These are phyloP conservation scores for Radiomyces spectabilis DNA, from an alignment of 192 early-diverging fungal genomes.

Conservation along the genomic window DNA sequence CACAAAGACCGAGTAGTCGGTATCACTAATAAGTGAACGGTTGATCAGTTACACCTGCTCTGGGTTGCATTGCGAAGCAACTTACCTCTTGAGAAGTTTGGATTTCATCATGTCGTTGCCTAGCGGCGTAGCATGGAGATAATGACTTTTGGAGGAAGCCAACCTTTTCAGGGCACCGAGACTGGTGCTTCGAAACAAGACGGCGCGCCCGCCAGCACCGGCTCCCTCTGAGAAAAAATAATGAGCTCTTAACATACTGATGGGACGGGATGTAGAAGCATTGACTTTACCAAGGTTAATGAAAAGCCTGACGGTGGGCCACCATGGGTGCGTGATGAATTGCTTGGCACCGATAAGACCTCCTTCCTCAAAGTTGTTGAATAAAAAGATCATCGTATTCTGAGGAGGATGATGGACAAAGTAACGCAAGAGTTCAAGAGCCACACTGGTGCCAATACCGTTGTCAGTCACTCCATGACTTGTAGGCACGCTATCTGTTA, in stretches of 20 bases:
- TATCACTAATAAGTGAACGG: conserved; percentile 28
- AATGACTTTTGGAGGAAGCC: conserved; percentile 27
- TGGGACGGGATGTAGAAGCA: neutral
- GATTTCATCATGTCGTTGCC: conserved; percentile 58
- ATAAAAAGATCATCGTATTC: conserved; percentile 62
- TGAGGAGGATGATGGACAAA: conserved; percentile 43
- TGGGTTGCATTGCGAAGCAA: no score
- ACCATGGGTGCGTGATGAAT: conserved; percentile 59
- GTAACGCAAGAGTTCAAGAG: conserved; percentile 54
- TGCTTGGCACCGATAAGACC: conserved; percentile 52
- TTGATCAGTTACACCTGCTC: neutral
- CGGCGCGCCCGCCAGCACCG: conserved; percentile 60
- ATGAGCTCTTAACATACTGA: neutral
- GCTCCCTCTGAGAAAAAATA: conserved; percentile 42
- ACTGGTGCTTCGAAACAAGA: conserved; percentile 47
- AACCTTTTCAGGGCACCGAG: conserved; percentile 19
- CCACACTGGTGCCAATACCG: conserved; percentile 52
- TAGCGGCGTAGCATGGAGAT: conserved; percentile 47
- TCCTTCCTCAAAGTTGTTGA: conserved; percentile 64
- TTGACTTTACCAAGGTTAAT: conserved; percentile 45
- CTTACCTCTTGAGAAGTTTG: conserved; percentile 46
- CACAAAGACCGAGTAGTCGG: conserved; percentile 58
- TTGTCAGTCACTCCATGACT: conserved; percentile 65
- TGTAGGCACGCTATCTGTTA: conserved; percentile 52
- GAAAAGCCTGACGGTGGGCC: conserved; percentile 48